Evolutionary conservation across 441 rosid species (phyloP), one percentile per base, ranked within the genome.

Genomic region (Mallotus repandus): DNA sequence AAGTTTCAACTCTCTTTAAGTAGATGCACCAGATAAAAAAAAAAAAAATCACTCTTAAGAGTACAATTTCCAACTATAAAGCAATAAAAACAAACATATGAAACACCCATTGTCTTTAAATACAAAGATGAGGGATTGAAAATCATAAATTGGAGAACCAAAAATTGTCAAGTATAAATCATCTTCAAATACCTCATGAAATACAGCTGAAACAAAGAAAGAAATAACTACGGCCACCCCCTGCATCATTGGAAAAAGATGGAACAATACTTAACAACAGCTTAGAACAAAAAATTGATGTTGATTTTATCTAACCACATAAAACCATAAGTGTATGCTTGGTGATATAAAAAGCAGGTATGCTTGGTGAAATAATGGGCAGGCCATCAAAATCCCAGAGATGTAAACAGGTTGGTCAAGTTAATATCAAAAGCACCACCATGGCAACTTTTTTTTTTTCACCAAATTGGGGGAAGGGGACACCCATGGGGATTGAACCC

Each of bases 191-290:
- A 96, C 98, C 98, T 96, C 99, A 48, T 96, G 99, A 82, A 96
- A 96, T 70, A 89, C 77, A 54, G 98, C 98, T 61, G 99, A 96
- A 72, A 94, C 96, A 15, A 89, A 76, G 87, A 96, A 96, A 57
- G 89, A 76, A 77, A 92, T 76, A 71, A 94, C 12, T 61, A 94
- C 3, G 9, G 99, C 92, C 29, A 78, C 83, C 62, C 79, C 87
- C 99, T 94, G 88, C 74, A 80, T 53, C 68, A 81, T 72, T 16
- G 46, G 21, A 63, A 5, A 32, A 63, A 22, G 66, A 56, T 7
- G 9, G 50, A 71, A 68, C 16, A 32, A 56, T 57, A 22, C 15
- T 73, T 21, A 55, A 43, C 0, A 4, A 14, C 41, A 15, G 59
- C 16, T 38, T 11, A 75, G 48, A 69, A 63, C 35, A 32, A 11